phyloP scores from a whole-genome alignment of 23 red algal genomes.

The Gracilariopsis chorda region DNA sequence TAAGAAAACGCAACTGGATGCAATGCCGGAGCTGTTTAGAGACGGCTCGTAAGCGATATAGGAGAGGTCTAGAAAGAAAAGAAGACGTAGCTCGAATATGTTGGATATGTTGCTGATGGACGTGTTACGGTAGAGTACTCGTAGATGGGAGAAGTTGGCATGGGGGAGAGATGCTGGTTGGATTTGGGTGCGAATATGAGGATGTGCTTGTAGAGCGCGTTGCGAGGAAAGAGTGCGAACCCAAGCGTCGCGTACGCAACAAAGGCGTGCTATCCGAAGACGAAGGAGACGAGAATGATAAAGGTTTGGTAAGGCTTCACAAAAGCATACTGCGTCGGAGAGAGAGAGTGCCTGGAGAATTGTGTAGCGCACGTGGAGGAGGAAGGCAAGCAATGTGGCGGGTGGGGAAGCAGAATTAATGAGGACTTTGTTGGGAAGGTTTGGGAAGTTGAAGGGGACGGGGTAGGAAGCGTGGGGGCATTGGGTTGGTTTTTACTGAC shows the following conservation, averaged over 20 bases:
- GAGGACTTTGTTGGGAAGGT: neutral
- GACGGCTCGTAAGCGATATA: neutral
- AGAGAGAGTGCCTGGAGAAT: constrained; percentile 13
- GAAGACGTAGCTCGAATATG: neutral
- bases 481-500: too few relatives aligned
- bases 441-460: neutral
- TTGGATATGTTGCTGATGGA: neutral
- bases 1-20: constrained; percentile 18
- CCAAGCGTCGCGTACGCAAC: constrained; percentile 13
- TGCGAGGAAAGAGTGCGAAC: neutral
- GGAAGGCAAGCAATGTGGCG: neutral
- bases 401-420: neutral
- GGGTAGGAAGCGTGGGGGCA: neutral
- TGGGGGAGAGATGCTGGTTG: neutral
- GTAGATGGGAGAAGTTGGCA: neutral
- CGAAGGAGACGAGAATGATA: neutral
- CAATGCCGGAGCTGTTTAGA: neutral
- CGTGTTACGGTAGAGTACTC: neutral
- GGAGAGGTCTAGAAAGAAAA: constrained; percentile 2
- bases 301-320: neutral
- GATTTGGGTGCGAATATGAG: neutral
- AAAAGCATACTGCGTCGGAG: constrained; percentile 14
- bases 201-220: neutral
- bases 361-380: constrained; percentile 6
- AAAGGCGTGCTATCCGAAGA: neutral